These are phyloP conservation scores for Curvularia spicifera DNA, from an alignment of 2,329 filamentous ascomycete genomes.

Conservation along the genomic window DNA sequence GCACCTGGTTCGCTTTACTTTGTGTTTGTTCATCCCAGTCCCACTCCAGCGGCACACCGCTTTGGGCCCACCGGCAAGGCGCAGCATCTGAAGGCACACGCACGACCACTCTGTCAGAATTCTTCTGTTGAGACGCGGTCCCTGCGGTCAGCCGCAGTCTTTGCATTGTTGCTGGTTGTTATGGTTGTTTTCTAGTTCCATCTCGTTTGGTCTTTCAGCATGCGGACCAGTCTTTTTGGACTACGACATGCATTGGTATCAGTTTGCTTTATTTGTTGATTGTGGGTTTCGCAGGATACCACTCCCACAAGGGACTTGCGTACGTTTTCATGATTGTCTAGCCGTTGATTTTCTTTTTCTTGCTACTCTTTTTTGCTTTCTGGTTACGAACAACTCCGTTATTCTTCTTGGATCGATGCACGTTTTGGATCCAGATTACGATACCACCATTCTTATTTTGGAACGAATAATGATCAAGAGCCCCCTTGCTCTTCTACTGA, in stretches of 20 bases:
- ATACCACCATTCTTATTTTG: slow-evolving; percentile 21
- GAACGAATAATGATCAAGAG: slow-evolving; percentile 32
- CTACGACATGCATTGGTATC: slow-evolving; percentile 26
- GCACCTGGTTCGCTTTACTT: slow-evolving; percentile 11
- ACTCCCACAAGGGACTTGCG: slow-evolving; percentile 7
- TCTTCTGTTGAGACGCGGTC: slow-evolving; percentile 28
- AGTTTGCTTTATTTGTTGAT: slow-evolving; percentile 34
- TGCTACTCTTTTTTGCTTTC: slow-evolving; percentile 1
- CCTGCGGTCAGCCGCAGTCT: slow-evolving; percentile 19
- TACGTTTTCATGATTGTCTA: slow-evolving; percentile 3
- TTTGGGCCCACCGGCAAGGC: slow-evolving; percentile 18
- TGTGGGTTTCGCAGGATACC: slow-evolving; percentile 10
- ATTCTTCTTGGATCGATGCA: slow-evolving; percentile 16
- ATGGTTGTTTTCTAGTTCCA: slow-evolving; percentile 11
- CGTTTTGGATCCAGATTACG: slow-evolving; percentile 18
- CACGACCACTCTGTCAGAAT: slow-evolving; percentile 31
- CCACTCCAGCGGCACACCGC: slow-evolving; percentile 16
- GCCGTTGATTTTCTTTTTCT: background rate
- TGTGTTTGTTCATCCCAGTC: slow-evolving; percentile 25
- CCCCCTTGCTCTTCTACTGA: slow-evolving; percentile 10
- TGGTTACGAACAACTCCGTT: slow-evolving; percentile 9
- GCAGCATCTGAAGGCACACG: slow-evolving; percentile 29
- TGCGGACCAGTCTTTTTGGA: slow-evolving; percentile 15
- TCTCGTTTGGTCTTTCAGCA: slow-evolving; percentile 27
- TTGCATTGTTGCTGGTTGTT: slow-evolving; percentile 19